Conservation (phyloP, 495 filamentous ascomycete species). For the Rhizodiscina lignyota region DNA sequence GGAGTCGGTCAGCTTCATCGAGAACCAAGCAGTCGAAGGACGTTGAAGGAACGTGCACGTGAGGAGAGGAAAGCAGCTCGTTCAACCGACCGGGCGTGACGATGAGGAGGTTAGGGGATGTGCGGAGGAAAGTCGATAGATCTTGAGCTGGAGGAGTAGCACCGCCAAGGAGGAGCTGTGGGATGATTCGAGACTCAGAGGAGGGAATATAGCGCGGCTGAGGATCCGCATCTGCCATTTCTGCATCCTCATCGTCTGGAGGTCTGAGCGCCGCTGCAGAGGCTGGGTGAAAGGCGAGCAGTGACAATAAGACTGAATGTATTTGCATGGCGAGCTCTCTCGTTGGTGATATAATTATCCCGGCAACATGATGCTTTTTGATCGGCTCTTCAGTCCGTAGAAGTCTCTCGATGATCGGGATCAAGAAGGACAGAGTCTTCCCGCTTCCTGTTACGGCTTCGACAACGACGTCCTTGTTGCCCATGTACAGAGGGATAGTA, state of each 20-base stretch:
- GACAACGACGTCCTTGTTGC: constrained; percentile 92
- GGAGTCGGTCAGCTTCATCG: constrained; percentile 82
- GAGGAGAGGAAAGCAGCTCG: constrained; percentile 75
- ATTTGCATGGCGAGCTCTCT: constrained; percentile 88
- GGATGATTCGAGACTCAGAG: constrained; percentile 39
- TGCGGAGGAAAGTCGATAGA: constrained; percentile 59
- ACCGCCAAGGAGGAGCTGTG: constrained; percentile 83
- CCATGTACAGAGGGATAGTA: constrained; percentile 80
- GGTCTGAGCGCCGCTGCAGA: constrained; percentile 48
- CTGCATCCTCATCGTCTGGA: constrained; percentile 27
- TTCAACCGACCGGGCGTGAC: constrained; percentile 78
- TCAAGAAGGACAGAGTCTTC: constrained; percentile 82
- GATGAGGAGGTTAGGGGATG: constrained; percentile 72
- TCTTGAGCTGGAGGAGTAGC: constrained; percentile 71
- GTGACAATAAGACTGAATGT: constrained; percentile 55
- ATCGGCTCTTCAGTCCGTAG: constrained; percentile 57
- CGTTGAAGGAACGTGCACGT: constrained; percentile 77
- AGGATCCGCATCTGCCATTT: too few species aligned
- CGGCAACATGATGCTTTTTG: constrained; percentile 77
- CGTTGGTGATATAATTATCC: constrained; percentile 83
- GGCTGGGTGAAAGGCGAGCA: constrained; percentile 66
- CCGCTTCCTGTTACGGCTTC: constrained; percentile 94
- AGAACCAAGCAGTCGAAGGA: constrained; percentile 82
- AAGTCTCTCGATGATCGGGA: constrained; percentile 75
- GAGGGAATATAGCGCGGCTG: too few species aligned